Conservation (phyloP, 2,329 filamentous ascomycete species). For the Venturia effusa region DNA sequence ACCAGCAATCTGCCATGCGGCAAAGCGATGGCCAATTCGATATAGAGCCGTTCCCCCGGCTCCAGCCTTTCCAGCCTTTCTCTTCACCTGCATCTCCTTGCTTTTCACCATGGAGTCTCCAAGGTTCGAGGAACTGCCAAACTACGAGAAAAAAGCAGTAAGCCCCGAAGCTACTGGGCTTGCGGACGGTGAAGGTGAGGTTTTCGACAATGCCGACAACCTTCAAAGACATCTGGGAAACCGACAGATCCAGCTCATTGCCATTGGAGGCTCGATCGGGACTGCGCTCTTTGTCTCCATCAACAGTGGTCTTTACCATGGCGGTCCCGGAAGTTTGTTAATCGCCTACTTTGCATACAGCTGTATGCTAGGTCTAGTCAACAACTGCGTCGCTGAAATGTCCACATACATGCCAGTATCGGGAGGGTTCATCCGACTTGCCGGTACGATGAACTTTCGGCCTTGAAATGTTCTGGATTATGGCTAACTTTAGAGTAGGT, state of each 20-base stretch:
- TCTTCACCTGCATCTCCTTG: too few species aligned
- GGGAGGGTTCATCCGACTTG: conserved; percentile 11
- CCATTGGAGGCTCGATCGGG: conserved; percentile 30
- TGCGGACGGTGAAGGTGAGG: conserved; percentile 4
- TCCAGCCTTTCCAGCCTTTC: background rate
- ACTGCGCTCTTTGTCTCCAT: conserved; percentile 23
- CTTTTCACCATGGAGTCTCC: background rate
- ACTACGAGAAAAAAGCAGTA: background rate
- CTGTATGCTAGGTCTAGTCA: conserved; percentile 12
- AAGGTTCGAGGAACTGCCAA: background rate
- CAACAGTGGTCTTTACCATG: conserved; percentile 9
- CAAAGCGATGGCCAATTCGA: background rate
- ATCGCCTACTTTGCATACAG: conserved; percentile 10
- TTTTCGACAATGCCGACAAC: conserved; percentile 25
- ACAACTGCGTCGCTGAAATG: conserved; percentile 35
- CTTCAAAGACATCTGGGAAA: conserved; percentile 29
- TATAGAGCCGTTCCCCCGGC: background rate
- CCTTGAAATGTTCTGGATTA: background rate
- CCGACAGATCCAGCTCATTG: conserved; percentile 30
- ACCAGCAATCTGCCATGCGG: background rate
- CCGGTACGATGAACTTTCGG: background rate
- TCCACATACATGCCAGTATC: conserved; percentile 38
- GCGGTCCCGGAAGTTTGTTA: conserved; percentile 12
- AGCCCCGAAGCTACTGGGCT: background rate
- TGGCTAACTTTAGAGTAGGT: conserved; percentile 15